Evolutionary conservation across 192 early-diverging fungal genomes (phyloP), one percentile per base, ranked within the genome.

Genomic region (Kickxella alabastrina): DNA sequence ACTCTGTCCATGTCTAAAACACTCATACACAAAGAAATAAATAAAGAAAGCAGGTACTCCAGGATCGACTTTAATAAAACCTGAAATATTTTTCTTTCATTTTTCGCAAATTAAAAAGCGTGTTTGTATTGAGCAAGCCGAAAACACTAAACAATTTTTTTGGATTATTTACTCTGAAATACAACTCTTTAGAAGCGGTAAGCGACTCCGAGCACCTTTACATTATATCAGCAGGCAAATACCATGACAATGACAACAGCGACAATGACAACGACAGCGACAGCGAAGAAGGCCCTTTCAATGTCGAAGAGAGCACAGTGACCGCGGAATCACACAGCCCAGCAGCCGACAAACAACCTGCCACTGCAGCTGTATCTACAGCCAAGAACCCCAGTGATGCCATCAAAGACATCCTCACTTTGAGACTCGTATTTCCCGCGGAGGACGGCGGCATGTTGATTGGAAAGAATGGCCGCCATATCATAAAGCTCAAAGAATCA

Each of bases 361-460:
- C n/a, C n/a, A n/a, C n/a, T n/a, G n/a, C n/a, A n/a, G n/a, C n/a
- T n/a, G n/a, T n/a, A n/a, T n/a, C n/a, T n/a, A n/a, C n/a, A n/a
- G n/a, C n/a, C n/a, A n/a, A n/a, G n/a, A n/a, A n/a, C n/a, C n/a
- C n/a, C n/a, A n/a, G n/a, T n/a, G n/a, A n/a, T n/a, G n/a, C n/a
- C n/a, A n/a, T n/a, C n/a, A 23, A 27, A 6, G 25, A 15, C n/a
- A 6, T 7, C 18, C 34, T 58, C 25, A 38, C 51, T 26, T 28
- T 65, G 43, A 49, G 73, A 14, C 45, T 69, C 31, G 28, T 76
- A 0, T 76, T 76, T 19, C 54, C 52, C 0, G 40, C 38, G 24
- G 65, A 65, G 29, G 67, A 69, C 43, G 73, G 73, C 36, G 73
- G 73, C 22, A 50, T 76, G 53, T 41, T 76, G 40, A 76, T 76